Conservation (phyloP, 495 filamentous ascomycete genomes). For the Xylaria grammica region DNA sequence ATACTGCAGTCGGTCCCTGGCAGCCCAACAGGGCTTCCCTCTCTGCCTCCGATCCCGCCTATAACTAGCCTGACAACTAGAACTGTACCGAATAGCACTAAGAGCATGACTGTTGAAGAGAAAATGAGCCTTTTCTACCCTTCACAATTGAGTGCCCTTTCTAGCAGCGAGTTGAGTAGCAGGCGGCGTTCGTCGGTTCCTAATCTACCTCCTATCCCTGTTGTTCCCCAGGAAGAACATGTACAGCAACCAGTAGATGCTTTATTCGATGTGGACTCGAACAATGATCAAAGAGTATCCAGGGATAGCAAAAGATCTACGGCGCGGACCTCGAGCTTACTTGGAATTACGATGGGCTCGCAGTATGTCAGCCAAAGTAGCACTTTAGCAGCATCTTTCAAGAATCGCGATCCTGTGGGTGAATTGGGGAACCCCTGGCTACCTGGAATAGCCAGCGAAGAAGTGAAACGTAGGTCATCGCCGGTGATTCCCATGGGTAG, state of each 20-base stretch:
- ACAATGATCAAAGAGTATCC: slow-evolving; percentile 26
- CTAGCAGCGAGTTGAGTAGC: slow-evolving; percentile 7
- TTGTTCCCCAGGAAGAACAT: slow-evolving; percentile 30
- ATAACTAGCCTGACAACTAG: slow-evolving; percentile 37
- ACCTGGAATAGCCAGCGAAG: slow-evolving; percentile 39
- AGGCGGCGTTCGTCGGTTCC: slow-evolving; percentile 50
- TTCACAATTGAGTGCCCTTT: slow-evolving; percentile 42
- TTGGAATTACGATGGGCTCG: slow-evolving; percentile 46
- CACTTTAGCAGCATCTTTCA: slow-evolving; percentile 16
- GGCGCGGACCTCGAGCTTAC: slow-evolving; percentile 42
- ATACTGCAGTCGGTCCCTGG: slow-evolving; percentile 49
- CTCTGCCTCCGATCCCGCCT: slow-evolving; percentile 52
- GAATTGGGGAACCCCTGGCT: slow-evolving; percentile 48
- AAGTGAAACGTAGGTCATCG: slow-evolving; percentile 45
- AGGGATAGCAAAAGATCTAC: slow-evolving; percentile 42
- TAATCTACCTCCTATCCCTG: slow-evolving; percentile 47
- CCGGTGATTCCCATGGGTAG: slow-evolving; percentile 38
- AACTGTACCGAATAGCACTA: slow-evolving; percentile 50
- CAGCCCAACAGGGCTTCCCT: slow-evolving; percentile 54
- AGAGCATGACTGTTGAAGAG: slow-evolving; percentile 61
- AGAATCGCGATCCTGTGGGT: slow-evolving; percentile 35
- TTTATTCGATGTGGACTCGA: background rate
- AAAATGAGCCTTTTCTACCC: slow-evolving; percentile 57
- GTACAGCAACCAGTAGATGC: slow-evolving; percentile 11
- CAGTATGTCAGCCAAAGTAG: slow-evolving; percentile 23